Evolutionary conservation across 2,329 filamentous ascomycete genomes (phyloP), one percentile per base, ranked within the genome.

Genomic region (Dothideomycetes sp.): DNA sequence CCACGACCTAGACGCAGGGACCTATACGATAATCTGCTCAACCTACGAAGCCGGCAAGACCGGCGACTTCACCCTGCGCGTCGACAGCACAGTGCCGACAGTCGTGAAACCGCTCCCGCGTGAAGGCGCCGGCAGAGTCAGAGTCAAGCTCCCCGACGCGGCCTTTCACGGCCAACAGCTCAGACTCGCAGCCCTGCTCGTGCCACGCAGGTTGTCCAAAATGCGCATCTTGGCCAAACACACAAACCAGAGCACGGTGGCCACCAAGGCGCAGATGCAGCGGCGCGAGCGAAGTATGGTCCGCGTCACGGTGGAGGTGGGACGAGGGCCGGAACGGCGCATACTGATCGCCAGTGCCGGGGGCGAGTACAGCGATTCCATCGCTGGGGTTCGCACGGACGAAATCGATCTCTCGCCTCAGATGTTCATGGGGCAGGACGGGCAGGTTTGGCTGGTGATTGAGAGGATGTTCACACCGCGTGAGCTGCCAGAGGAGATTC

Each of bases 11-110:
- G 76, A 79, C 30, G 64, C 75, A 1, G 89, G 89, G 0, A 70
- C 70, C 0, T 98, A 96, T 59, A 95, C 85, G 0, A 71, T 94
- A 41, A 81, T 95, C 5, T 89, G 83, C 56, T 94, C 86, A 2
- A 94, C 89, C 0, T 96, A 93, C 57, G 86, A 94, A 46, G 72
- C 81, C 0, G 81, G 81, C 7, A 84, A 93, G 53, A 66, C 76
- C 1, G 84, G 82, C 3, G 69, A 71, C 36, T 96, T 93, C 53
- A 75, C 71, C 1, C 57, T 98, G 7, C 75, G 78, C 41, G 70
- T 95, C n/a, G 78, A 79, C 34, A 79, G 81, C 24, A 75, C 72
- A 39, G 56, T 63, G 2, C 65, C 71, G 0, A 71, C 79, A 29
- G 52, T 59, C 1, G 56, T 93, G 4, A 64, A 63, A 5, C 71